Conservation (phyloP, 805 yeast genomes). For the Ogataea methanolica region DNA sequence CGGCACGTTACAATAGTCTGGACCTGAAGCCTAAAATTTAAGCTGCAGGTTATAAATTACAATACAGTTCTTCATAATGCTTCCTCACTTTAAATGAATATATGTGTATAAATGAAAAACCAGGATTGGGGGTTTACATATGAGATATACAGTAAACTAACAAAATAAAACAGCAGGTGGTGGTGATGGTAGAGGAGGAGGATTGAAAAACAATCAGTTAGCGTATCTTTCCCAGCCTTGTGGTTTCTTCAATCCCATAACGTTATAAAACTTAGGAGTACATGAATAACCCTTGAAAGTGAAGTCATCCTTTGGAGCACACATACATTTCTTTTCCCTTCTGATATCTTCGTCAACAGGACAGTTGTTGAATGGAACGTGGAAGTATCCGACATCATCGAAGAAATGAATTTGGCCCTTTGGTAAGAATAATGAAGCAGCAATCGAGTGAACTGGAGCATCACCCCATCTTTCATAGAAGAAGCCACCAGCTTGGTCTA, state of each 20-base stretch:
- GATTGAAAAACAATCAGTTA: constrained; percentile 23
- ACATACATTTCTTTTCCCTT: constrained; percentile 58
- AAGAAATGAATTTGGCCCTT: constrained; percentile 73
- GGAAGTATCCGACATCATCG: constrained; percentile 81
- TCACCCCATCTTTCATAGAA: constrained; percentile 95
- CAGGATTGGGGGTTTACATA: background rate
- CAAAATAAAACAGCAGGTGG: background rate
- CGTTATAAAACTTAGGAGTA: constrained; percentile 55
- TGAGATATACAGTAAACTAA: background rate
- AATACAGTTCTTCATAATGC: no score
- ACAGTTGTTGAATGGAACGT: constrained; percentile 77
- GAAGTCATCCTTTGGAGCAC: constrained; percentile 69
- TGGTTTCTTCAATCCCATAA: constrained; percentile 55
- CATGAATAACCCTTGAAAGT: constrained; percentile 76
- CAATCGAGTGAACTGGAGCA: constrained; percentile 89
- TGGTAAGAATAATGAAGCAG: constrained; percentile 73
- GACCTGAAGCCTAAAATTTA: background rate
- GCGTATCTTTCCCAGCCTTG: constrained; percentile 64
- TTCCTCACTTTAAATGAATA: background rate
- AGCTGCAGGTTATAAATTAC: no score
- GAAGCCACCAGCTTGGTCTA: constrained; percentile 86
- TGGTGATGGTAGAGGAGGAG: background rate
- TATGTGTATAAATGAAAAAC: no score
- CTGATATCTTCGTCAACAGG: constrained; percentile 66
- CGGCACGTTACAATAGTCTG: background rate